phyloP scores from a whole-genome alignment of 768 basidiomycete species.

The Naganishia vaughanmartiniae region DNA sequence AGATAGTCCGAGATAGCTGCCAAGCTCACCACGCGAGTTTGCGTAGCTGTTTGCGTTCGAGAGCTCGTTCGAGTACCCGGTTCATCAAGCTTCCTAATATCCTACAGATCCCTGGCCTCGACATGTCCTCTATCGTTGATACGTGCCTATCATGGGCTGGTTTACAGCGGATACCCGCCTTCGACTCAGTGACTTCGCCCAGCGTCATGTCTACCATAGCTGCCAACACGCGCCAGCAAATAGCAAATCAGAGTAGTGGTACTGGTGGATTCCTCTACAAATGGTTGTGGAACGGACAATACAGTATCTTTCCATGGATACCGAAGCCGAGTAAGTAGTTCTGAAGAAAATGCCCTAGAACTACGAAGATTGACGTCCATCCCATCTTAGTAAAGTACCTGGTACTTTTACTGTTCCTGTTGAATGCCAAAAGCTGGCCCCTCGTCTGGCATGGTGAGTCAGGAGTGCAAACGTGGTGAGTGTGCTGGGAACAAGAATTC shows the following conservation, averaged over 20 bases:
- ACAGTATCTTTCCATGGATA: conserved; percentile 26
- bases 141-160: conserved; percentile 15
- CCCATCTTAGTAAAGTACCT: conserved; percentile 28
- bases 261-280: conserved; percentile 8
- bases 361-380: background rate
- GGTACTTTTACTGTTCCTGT: conserved; percentile 24
- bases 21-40: too few relatives aligned
- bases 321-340: conserved; percentile 24
- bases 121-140: background rate
- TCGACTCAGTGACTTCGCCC: background rate
- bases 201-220: conserved; percentile 1
- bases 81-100: conserved; percentile 2
- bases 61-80: conserved; percentile 1
- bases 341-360: background rate
- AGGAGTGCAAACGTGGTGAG: too few relatives aligned
- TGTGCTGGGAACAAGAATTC: background rate
- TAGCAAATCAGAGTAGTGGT: background rate
- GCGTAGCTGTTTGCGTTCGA: too few relatives aligned
- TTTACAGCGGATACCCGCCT: conserved; percentile 11
- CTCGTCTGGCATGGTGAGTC: conserved; percentile 33
- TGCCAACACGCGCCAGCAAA: background rate
- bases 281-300: conserved; percentile 21
- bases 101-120: background rate
- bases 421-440: conserved; percentile 32
- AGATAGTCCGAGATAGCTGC: conserved; percentile 2